Conservation (phyloP, 1,284 basidiomycete species). For the Mycosarcoma maydis region DNA sequence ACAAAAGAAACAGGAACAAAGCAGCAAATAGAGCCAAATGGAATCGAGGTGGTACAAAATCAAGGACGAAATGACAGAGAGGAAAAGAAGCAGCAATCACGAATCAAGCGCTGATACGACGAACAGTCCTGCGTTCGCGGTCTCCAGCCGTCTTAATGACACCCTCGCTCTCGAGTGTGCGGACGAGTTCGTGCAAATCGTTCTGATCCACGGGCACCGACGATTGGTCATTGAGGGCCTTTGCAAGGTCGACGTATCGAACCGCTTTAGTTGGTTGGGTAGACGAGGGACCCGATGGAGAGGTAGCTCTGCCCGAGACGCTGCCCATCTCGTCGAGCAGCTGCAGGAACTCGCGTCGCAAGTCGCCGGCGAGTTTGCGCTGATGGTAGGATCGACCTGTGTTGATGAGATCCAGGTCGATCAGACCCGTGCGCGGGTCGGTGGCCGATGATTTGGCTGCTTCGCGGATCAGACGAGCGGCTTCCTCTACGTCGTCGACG, state of each 20-base stretch:
- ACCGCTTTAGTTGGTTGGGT: slow-evolving; percentile 50
- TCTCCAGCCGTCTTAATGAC: slow-evolving; percentile 60
- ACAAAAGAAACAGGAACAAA: not conserved
- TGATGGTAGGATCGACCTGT: slow-evolving; percentile 89
- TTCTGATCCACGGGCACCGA: slow-evolving; percentile 55
- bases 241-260: slow-evolving; percentile 57
- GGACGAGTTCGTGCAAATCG: slow-evolving; percentile 59
- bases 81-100: not conserved
- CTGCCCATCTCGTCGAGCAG: slow-evolving; percentile 56
- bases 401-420: slow-evolving; percentile 94
- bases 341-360: slow-evolving; percentile 58
- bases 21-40: no score
- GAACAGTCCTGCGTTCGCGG: slow-evolving; percentile 61
- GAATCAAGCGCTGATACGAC: slow-evolving; percentile 46
- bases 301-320: slow-evolving; percentile 30
- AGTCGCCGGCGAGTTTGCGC: slow-evolving; percentile 69
- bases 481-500: slow-evolving; percentile 86
- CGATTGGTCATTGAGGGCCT: slow-evolving; percentile 60
- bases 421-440: slow-evolving; percentile 92
- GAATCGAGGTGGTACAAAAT: slow-evolving; percentile 5
- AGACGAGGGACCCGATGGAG: slow-evolving; percentile 35
- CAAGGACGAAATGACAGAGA: not conserved
- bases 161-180: slow-evolving; percentile 58
- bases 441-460: slow-evolving; percentile 81
- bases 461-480: slow-evolving; percentile 89